Evolutionary conservation across 805 yeast genomes (phyloP).

Genomic region (Cyberlindnera mrakii): DNA sequence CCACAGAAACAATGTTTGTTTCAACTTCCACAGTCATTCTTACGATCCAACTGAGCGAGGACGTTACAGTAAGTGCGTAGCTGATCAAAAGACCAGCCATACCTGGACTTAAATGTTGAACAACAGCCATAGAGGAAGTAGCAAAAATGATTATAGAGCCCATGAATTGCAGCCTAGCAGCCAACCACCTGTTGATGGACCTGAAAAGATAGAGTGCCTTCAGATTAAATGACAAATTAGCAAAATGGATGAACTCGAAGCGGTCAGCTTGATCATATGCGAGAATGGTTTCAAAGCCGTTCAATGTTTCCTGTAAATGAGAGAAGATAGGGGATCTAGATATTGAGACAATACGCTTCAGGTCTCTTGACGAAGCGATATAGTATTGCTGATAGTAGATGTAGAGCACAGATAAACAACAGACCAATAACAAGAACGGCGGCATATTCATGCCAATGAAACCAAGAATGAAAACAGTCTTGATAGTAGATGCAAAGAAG

Average conservation of each 20-base stretch:
- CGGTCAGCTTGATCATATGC: conserved; percentile 68
- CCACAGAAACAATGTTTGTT: conserved; percentile 58
- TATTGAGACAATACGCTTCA: conserved; percentile 65
- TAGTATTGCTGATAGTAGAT: conserved; percentile 66
- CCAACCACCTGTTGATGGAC: conserved; percentile 67
- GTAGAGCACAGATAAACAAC: conserved; percentile 45
- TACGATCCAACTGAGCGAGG: conserved; percentile 48
- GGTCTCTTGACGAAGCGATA: conserved; percentile 65
- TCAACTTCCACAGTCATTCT: conserved; percentile 60
- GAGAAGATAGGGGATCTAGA: conserved; percentile 76
- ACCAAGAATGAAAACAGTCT: conserved; percentile 41
- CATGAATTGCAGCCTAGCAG: conserved; percentile 54
- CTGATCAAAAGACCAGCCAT: conserved; percentile 61
- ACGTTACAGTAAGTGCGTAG: conserved; percentile 53
- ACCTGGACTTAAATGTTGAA: conserved; percentile 47
- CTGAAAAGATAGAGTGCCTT: conserved; percentile 57
- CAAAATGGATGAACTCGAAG: conserved; percentile 54
- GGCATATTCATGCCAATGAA: conserved; percentile 54
- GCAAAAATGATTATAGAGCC: conserved; percentile 50
- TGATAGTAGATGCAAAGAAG: conserved; percentile 38
- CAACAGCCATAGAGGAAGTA: conserved; percentile 41
- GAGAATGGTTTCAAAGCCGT: conserved; percentile 71
- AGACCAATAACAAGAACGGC: conserved; percentile 40
- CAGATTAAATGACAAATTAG: conserved; percentile 74
- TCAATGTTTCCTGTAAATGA: conserved; percentile 73